A percentile compares a stretch with the other conserved stretches of the same genome.
Evolutionary conservation across 108 stramenopile species (phyloP).

Genomic region (Cylindrotheca fusiformis): DNA sequence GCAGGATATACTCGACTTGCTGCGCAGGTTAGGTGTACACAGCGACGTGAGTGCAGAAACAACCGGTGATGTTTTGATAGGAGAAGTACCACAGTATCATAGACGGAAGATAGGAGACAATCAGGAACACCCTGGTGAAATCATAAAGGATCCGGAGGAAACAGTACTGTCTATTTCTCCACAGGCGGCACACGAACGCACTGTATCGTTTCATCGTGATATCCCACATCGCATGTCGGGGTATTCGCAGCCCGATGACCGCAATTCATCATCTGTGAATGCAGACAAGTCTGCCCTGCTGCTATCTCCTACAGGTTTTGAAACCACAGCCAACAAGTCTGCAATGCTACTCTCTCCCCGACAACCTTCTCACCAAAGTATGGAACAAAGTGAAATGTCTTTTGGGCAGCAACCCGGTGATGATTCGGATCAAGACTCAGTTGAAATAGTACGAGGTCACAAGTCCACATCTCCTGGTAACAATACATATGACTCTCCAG

Average conservation of each 20-base stretch:
- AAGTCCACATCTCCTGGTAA: background rate
- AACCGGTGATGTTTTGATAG: background rate
- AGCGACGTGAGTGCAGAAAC: background rate
- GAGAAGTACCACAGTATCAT: too few species aligned
- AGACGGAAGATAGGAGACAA: background rate
- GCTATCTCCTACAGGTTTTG: conserved; percentile 2
- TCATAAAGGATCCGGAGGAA: background rate
- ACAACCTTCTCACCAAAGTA: background rate
- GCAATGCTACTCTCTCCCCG: background rate
- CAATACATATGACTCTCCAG: conserved; percentile 10
- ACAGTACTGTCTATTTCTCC: background rate
- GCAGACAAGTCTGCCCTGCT: conserved; percentile 11
- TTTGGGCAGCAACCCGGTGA: background rate
- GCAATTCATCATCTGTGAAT: background rate
- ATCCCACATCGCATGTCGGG: too few species aligned
- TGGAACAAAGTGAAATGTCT: background rate
- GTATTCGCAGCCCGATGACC: too few species aligned
- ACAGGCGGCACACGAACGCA: background rate
- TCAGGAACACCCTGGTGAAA: background rate
- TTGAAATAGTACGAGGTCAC: conserved; percentile 16
- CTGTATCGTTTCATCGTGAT: background rate
- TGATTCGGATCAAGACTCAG: conserved; percentile 12
- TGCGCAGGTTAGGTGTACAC: conserved; percentile 16
- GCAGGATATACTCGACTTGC: conserved; percentile 17
- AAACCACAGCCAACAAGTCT: background rate